Base-by-base conservation (phyloP, 2,329 filamentous ascomycete genomes). In the Metarhizium humberi region DNA sequence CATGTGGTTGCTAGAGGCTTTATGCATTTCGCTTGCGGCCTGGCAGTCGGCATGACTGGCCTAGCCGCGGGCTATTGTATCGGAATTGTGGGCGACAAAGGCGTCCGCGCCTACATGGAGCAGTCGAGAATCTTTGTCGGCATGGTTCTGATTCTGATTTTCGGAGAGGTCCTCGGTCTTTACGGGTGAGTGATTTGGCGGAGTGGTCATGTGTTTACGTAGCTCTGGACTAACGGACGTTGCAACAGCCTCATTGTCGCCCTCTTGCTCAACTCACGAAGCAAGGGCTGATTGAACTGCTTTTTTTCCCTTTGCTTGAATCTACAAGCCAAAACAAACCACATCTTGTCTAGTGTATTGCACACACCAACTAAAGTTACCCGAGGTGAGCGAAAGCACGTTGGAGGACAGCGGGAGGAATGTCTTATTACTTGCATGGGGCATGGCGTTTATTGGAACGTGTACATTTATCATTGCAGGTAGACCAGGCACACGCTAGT, bases 111-210 rank as follows among this genome's bases (percentile, higher is more conserved):
- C 56, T 97, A 95, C 76, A 96, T 99, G 91, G 84, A 90, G 66
- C 94, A 99, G 73, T 95, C 89, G 51, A 84, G 92, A 60, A 88
- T 99, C 62, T 99, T 96, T 65, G 94, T 99, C 51, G 94, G 94
- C 72, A 97, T 97, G 94, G 92, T 99, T 50, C 76, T 99, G 65
- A 97, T 97, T 63, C 81, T 97, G 60, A 99, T 99, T 82, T 99
- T 99, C 69, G 94, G 90, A 56, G 94, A 99, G 78, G 94, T 99
- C 18, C 71, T 99, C 69, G 94, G 94, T 71, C 85, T 99, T 36
- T 99, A 99, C 67, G 94, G 94, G 90, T 96, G 79, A 63, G 86
- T 70, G 59, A 13, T 13, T 13, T 45, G n/a, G 2, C 16, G 7
- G 8, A n/a, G 18, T 16, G 20, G 20, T 29, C 42, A 2, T 16